Conservation (phyloP, 768 basidiomycete species). For the Boletus sp. region DNA sequence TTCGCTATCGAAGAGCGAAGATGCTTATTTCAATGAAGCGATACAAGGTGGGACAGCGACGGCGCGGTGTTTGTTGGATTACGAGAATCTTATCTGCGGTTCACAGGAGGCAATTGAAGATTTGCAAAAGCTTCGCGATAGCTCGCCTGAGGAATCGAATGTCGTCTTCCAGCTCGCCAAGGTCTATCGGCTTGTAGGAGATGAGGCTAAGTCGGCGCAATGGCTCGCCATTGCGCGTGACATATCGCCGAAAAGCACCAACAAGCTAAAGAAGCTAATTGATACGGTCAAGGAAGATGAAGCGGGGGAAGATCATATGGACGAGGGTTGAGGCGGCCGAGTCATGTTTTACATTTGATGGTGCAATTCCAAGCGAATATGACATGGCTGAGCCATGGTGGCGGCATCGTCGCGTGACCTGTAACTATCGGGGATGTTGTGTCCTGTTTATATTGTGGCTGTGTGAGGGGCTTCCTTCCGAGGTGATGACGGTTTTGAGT, state of each 20-base stretch:
- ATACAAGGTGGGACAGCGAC: conserved; percentile 61
- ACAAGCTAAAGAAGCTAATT: conserved; percentile 78
- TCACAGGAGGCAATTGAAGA: conserved; percentile 76
- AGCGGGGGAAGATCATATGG: conserved; percentile 63
- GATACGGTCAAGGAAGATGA: conserved; percentile 66
- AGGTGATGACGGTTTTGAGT: conserved; percentile 32
- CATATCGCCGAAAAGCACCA: conserved; percentile 86
- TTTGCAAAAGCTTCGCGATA: conserved; percentile 73
- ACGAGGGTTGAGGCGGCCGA: conserved; percentile 55
- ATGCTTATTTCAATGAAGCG: conserved; percentile 82
- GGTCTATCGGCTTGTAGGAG: conserved; percentile 80
- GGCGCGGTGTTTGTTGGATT: conserved; percentile 22
- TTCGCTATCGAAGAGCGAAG: conserved; percentile 91
- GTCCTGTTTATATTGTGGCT: conserved; percentile 26
- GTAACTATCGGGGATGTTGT: conserved; percentile 17
- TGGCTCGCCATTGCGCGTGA: conserved; percentile 90
- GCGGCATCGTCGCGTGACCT: conserved; percentile 27
- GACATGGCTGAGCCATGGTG: conserved; percentile 9
- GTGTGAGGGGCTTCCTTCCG: conserved; percentile 31
- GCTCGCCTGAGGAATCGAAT: conserved; percentile 94
- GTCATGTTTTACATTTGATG: neutral
- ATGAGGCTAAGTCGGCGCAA: conserved; percentile 77
- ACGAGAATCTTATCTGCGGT: conserved; percentile 23
- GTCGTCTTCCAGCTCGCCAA: conserved; percentile 95
- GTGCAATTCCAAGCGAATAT: conserved; percentile 5